phyloP scores from a whole-genome alignment of 2,329 filamentous ascomycete genomes.

The Verticillium tricorpus region DNA sequence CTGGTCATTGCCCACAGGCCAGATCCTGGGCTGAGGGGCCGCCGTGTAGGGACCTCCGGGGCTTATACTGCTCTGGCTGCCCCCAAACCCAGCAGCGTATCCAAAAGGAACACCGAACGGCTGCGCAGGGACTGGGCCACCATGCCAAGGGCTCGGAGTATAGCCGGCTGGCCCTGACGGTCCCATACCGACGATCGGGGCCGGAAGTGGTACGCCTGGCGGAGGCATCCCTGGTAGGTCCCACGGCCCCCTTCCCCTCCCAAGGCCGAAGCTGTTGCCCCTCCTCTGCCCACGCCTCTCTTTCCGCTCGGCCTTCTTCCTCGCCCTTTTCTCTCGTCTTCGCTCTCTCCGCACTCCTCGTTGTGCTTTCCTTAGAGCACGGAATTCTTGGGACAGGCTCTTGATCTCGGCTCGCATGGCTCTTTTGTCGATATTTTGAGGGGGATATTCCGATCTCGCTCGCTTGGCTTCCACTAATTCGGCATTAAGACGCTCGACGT shows the following conservation, averaged over 20 bases:
- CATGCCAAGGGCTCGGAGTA: not conserved
- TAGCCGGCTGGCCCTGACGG: not conserved
- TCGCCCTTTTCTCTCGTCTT: conserved; percentile 22
- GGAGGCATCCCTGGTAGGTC: conserved; percentile 3
- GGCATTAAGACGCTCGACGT: conserved; percentile 34
- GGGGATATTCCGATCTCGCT: not conserved
- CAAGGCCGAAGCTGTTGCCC: conserved; percentile 16
- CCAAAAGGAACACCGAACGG: not conserved
- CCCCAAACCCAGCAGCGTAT: not conserved
- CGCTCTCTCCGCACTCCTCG: conserved; percentile 23
- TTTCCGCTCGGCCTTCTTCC: conserved; percentile 24
- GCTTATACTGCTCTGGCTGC: not conserved
- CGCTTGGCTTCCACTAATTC: conserved; percentile 26
- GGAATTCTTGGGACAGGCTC: conserved; percentile 38
- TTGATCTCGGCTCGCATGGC: conserved; percentile 39
- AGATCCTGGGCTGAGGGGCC: not conserved
- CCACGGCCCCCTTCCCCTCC: conserved; percentile 2
- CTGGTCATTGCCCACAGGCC: not conserved
- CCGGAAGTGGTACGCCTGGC: not conserved
- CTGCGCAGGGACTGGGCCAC: not conserved
- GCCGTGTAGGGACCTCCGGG: not conserved
- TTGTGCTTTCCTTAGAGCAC: conserved; percentile 24
- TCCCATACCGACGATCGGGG: too few relatives aligned
- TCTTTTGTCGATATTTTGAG: conserved; percentile 23
- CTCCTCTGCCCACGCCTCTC: conserved; percentile 26